Conservation (phyloP, 257 asterid genomes). For the Scutellaria minor region DNA sequence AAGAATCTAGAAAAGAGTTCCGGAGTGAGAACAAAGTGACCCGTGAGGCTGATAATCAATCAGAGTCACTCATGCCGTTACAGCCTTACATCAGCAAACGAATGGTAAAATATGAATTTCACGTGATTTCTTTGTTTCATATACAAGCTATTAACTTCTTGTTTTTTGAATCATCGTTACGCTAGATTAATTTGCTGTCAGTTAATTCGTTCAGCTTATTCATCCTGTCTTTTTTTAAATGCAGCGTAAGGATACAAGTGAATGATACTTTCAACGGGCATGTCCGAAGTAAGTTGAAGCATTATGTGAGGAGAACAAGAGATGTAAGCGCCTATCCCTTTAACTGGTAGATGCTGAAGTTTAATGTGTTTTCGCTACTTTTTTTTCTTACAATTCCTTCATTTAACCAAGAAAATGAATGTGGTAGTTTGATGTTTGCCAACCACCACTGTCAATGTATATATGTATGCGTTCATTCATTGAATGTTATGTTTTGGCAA, state of each 20-base stretch:
- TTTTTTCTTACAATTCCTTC: no score
- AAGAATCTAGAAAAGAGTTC: conserved; percentile 83
- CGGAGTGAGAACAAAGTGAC: conserved; percentile 50
- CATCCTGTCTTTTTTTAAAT: conserved; percentile 8
- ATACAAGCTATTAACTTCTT: background rate
- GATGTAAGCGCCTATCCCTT: no score
- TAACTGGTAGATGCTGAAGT: no score
- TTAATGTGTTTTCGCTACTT: no score
- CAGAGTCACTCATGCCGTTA: conserved; percentile 48
- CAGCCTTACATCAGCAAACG: conserved; percentile 95
- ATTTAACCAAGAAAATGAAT: background rate
- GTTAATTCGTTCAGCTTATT: conserved; percentile 16
- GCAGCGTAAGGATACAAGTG: conserved; percentile 53
- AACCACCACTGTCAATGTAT: background rate
- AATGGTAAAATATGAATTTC: conserved; percentile 54
- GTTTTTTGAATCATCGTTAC: background rate
- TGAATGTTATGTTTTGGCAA: no score
- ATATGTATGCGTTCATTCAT: no score
- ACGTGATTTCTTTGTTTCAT: background rate
- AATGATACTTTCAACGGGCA: conserved; percentile 19
- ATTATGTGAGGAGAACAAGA: no score
- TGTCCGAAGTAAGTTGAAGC: no score
- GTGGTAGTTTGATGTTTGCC: background rate
- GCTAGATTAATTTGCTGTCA: conserved; percentile 16
- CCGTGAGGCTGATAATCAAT: conserved; percentile 44